Evolutionary conservation across 352 stramenopile species (phyloP), one percentile per base, ranked within the genome.

Genomic region (Globisporangium nunn): DNA sequence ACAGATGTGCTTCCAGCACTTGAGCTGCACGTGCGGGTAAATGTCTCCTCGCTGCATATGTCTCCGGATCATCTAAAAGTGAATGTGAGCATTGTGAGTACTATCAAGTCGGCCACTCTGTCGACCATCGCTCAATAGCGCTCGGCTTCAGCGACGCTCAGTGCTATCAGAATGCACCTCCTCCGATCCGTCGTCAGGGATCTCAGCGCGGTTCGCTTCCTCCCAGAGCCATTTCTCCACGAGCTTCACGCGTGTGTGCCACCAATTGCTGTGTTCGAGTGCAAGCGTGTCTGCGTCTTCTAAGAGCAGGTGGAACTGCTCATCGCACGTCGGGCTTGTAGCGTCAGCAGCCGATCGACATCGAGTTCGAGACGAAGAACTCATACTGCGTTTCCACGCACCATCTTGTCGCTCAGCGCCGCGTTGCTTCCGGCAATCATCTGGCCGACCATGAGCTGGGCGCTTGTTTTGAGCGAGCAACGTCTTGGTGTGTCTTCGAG

Each of bases 1-100:
- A 87, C 76, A 14, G 33, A 91, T 88, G 50, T 93, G 72, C 29
- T 80, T 84, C 83, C 80, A 93, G 59, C 83, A 93, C 56, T 88
- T 89, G 63, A 73, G 61, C 52, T 87, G 78, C 33, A 64, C 67
- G 37, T 72, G 64, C 28, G 80, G 67, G 48, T 90, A 82, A 15
- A 87, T 78, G 29, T 88, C 79, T 35, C 83, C 80, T 2, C 83
- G 78, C 40, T 90, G 76, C 45, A 93, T 80, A 49, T 83, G 74
- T 30, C 67, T 64, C 1, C 72, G 78, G 48, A 90, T 82, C 66
- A 87, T 87, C 82, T 92, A 55, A 12, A 43, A 43, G 41, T 29
- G 41, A 30, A 52, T 10, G 30, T 14, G 30, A 39, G 47, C 7
- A 4, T 3, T 31, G 8, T 11, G 47, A 37, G 33, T 11, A 37